Conservation (phyloP, 192 early-diverging fungal genomes). For the Gonapodya prolifera region DNA sequence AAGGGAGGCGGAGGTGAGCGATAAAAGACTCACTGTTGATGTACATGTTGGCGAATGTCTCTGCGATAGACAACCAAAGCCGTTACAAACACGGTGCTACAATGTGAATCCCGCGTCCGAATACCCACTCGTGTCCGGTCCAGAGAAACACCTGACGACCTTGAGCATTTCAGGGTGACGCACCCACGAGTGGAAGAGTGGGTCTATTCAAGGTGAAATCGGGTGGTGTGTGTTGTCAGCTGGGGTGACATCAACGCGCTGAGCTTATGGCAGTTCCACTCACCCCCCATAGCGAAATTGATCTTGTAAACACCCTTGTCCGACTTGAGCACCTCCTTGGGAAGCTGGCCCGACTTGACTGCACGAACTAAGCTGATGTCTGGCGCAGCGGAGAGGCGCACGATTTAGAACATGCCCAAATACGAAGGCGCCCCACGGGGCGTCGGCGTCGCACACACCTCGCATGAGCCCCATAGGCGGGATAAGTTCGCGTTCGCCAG, state of each 20-base stretch:
- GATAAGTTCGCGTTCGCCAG: neutral
- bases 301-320: constrained; percentile 3
- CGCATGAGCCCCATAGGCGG: neutral
- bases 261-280: too few species aligned
- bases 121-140: constrained; percentile 1
- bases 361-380: neutral
- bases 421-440: too few species aligned
- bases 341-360: neutral
- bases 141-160: neutral
- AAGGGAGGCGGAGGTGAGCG: too few species aligned
- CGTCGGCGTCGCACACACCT: too few species aligned
- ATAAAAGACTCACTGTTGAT: constrained; percentile 4
- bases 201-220: too few species aligned
- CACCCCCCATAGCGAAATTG: neutral
- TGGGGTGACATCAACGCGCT: too few species aligned
- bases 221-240: too few species aligned
- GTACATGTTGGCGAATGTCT: constrained; percentile 1
- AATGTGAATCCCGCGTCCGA: too few species aligned
- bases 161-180: neutral
- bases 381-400: neutral
- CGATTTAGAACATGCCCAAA: too few species aligned
- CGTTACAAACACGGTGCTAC: too few species aligned
- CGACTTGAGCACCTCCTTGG: neutral
- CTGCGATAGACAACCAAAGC: too few species aligned
- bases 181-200: neutral